Conservation (phyloP, 164 flowering plant genomes). For the Nymphaea thermarum region DNA sequence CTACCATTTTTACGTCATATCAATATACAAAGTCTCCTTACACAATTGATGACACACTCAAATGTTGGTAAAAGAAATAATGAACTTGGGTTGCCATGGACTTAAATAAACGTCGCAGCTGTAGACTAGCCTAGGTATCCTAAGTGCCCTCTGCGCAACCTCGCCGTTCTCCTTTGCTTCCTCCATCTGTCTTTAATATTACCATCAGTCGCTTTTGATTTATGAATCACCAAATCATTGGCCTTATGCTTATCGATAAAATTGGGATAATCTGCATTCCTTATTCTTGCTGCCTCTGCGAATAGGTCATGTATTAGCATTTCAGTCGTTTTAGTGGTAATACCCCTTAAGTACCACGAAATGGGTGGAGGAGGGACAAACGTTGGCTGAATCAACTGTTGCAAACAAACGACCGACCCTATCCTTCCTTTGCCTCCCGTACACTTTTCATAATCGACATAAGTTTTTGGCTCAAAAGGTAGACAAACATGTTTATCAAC, state of each 20-base stretch:
- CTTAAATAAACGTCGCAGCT: too few relatives aligned
- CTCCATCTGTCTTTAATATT: background rate
- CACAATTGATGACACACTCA: too few relatives aligned
- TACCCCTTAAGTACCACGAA: conserved; percentile 96
- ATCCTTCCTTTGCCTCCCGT: conserved; percentile 81
- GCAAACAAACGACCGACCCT: conserved; percentile 61
- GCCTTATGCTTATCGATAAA: background rate
- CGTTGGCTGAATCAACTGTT: conserved; percentile 84
- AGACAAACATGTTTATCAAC: conserved; percentile 59
- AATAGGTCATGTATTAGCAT: conserved; percentile 63
- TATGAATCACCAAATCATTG: background rate
- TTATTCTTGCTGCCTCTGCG: conserved; percentile 64
- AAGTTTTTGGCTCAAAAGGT: conserved; percentile 59
- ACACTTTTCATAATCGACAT: conserved; percentile 47
- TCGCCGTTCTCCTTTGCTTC: background rate
- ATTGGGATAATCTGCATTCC: conserved; percentile 20
- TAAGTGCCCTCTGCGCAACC: background rate
- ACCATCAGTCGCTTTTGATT: background rate
- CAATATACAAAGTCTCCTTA: too few relatives aligned
- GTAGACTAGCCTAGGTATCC: background rate
- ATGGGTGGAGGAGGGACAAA: conserved; percentile 92
- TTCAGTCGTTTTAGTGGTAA: conserved; percentile 73
- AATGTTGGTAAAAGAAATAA: too few relatives aligned
- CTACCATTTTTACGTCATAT: too few relatives aligned
- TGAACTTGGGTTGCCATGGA: too few relatives aligned